Evolutionary conservation across 2,329 filamentous ascomycete species (phyloP).

Genomic region (Trichoderma semiorbis): DNA sequence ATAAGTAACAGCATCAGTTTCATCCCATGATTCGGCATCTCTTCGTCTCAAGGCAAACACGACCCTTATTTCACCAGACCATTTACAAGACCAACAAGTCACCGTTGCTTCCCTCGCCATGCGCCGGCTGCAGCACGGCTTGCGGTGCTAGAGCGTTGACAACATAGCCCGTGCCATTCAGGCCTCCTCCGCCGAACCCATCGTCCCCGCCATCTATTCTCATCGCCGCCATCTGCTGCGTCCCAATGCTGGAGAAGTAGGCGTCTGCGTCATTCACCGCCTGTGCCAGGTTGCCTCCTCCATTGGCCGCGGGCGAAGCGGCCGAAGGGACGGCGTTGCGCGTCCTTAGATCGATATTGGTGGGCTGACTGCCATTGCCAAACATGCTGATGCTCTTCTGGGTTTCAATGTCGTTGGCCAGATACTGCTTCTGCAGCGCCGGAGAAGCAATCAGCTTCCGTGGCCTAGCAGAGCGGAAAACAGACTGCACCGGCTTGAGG

Average conservation of each 20-base stretch:
- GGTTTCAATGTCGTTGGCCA: conserved; percentile 51
- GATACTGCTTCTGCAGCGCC: conserved; percentile 71
- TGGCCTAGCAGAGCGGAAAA: conserved; percentile 85
- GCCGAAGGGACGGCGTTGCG: conserved; percentile 22
- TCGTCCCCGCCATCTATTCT: conserved; percentile 61
- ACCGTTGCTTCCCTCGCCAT: conserved; percentile 62
- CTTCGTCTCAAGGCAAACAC: background rate
- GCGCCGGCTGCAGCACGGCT: conserved; percentile 67
- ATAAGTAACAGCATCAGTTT: background rate
- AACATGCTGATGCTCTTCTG: conserved; percentile 61
- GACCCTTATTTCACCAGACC: background rate
- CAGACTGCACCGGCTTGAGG: conserved; percentile 93
- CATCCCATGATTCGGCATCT: background rate
- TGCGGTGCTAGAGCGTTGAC: conserved; percentile 81
- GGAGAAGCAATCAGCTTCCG: conserved; percentile 77
- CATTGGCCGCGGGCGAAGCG: conserved; percentile 24
- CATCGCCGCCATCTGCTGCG: conserved; percentile 70
- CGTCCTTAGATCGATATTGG: conserved; percentile 47
- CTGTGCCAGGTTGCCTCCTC: conserved; percentile 54
- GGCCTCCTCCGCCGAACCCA: conserved; percentile 57
- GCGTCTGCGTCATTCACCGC: conserved; percentile 83
- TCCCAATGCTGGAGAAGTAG: conserved; percentile 80
- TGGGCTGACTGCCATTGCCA: conserved; percentile 50
- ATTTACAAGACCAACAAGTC: conserved; percentile 66
- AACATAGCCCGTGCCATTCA: conserved; percentile 58